Conservation (phyloP, 2,329 filamentous ascomycete species). For the Pseudofabraea citricarpa region DNA sequence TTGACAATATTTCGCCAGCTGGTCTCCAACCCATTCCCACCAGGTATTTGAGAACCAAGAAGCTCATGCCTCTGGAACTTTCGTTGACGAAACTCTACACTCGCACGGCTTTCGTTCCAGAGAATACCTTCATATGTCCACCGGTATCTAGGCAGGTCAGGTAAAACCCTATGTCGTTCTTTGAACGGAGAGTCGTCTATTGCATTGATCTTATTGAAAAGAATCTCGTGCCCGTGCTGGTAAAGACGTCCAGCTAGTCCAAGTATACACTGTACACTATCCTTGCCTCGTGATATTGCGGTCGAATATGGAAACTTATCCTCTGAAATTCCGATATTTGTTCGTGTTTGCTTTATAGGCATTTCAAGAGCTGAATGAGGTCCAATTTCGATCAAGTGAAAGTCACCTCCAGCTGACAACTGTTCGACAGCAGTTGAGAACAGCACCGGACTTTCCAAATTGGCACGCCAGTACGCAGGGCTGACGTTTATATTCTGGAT, state of each 20-base stretch:
- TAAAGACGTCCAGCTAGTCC: not conserved
- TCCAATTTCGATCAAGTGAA: not conserved
- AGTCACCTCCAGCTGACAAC: not conserved
- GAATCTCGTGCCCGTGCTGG: not conserved
- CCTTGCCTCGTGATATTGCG: not conserved
- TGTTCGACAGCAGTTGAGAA: not conserved
- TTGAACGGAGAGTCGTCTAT: not conserved
- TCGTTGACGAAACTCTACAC: constrained; percentile 38
- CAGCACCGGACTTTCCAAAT: not conserved
- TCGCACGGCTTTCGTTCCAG: constrained; percentile 47
- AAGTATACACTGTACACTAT: not conserved
- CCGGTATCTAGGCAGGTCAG: constrained; percentile 43
- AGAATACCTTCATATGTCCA: constrained; percentile 47
- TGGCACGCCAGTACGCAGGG: not conserved
- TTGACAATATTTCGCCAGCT: not conserved
- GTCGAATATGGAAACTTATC: not conserved
- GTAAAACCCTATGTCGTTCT: not conserved
- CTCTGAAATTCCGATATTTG: not conserved
- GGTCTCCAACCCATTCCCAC: not conserved
- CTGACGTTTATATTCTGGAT: not conserved
- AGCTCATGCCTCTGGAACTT: constrained; percentile 42
- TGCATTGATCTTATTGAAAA: not conserved
- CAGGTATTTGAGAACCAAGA: constrained; percentile 31
- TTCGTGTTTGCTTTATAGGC: not conserved
- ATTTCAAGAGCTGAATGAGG: constrained; percentile 1